Base-by-base conservation (phyloP, 1,139 yeast genomes). In the Candida sanyaensis region DNA sequence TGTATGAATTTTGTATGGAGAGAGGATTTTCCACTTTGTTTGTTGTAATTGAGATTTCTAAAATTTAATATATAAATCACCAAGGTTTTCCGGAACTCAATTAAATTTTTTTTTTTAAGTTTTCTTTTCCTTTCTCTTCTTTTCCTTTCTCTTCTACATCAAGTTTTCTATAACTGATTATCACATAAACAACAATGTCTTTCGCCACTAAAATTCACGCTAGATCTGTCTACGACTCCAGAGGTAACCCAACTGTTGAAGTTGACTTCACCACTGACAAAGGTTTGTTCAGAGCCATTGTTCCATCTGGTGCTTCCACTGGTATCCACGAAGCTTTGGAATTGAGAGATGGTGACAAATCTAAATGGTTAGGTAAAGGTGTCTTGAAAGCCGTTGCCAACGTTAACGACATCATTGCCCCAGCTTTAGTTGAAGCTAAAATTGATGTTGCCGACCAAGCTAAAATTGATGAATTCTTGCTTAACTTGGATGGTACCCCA, bases 221-320 rank as follows among this genome's bases (percentile, higher is more conserved):
- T 64, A 88, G 97, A 79, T 84, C 84, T 79, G 95, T 91, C 74
- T 91, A 91, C 85, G 97, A 91, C 78, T 90, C 97, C 62, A 88
- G 97, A 79, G 97, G 96, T 77, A 91, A 91, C 83, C 97, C 97
- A 75, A 91, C 97, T 59, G 97, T 91, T 62, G 97, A 91, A 81
- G 97, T 90, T 60, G 96, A 91, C 66, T 65, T 90, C 61, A 79
- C 86, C 80, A 91, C 97, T 63, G 90, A 78, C 56, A 81, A 85
- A 65, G 97, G 97, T 66, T 69, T 81, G 58, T 89, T 88, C 90
- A 86, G 96, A 75, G 81, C 96, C 61, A 89, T 89, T 65, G 97
- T 91, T 55, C 97, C 97, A 70, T 88, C 96, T 57, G 97, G 97
- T 76, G 97, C 97, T 57, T 89, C 96, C 65, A 90, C 97, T 55